Base-by-base conservation (phyloP, 1,284 basidiomycete species). In the Mycosarcoma maydis region DNA sequence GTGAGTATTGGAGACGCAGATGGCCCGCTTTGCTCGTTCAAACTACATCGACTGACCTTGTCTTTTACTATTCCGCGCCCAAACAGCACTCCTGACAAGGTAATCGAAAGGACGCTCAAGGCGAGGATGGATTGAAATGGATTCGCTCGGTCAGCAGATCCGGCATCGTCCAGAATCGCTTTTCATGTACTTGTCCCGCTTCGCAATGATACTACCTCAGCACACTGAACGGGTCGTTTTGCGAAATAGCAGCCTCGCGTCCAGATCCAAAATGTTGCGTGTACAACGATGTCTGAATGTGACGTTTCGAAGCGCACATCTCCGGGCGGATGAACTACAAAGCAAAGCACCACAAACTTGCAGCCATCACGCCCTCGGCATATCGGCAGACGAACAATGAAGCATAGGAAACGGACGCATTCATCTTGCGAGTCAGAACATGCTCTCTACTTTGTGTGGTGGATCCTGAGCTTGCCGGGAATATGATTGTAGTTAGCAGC, bases 371-470 rank as follows among this genome's bases (percentile, higher is more conserved):
- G n/a, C n/a, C n/a, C n/a, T n/a, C n/a, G n/a, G n/a, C n/a, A n/a
- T n/a, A n/a, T n/a, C n/a, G n/a, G n/a, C n/a, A n/a, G n/a, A n/a
- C n/a, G n/a, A n/a, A n/a, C n/a, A n/a, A n/a, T n/a, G 8, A 37
- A 20, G 19, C 36, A 20, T 19, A 19, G 4, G n/a, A 22, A 37
- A 4, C 36, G 19, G 19, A 11, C n/a, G 33, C 33, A 34, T 20
- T 20, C 17, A 19, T 34, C 10, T 6, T 16, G 3, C 39, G 20
- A 16, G 14, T 22, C 20, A 3, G 20, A 41, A 11, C 13, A 6
- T n/a, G n/a, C 33, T 29, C 26, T 85, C 86, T 92, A 98, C 87
- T 98, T 98, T 58, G 94, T 98, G 83, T 92, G 91, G 83, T 87
- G 85, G 76, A 96, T 91, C 57, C 94, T 88, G 62, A 98, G 87